Percentiles rank a stretch among this genome's conserved stretches.
phyloP scores from a whole-genome alignment of 164 flowering plant species.

The Vitis rupestris region DNA sequence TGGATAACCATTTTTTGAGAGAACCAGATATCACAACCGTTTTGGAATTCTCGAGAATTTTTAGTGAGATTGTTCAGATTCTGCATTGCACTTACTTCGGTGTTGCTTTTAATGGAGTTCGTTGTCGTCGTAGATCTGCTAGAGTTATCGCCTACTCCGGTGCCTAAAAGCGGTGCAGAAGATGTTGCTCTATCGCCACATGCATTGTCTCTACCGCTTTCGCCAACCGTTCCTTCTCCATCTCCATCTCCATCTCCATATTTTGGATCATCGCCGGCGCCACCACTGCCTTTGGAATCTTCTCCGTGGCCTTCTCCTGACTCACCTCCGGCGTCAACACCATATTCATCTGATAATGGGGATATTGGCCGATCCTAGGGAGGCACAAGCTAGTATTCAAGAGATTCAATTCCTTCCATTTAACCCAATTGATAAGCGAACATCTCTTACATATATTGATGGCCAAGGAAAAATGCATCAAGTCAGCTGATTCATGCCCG shows the following conservation, averaged over 20 bases:
- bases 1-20: too few species aligned
- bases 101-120: not conserved
- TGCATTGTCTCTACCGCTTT: slow-evolving; percentile 7
- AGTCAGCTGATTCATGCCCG: too few species aligned
- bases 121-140: not conserved
- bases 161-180: too few species aligned
- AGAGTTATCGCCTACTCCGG: slow-evolving; percentile 7
- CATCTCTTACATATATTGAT: slow-evolving; percentile 63
- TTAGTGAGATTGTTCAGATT: not conserved
- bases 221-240: slow-evolving; percentile 5
- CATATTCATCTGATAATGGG: not conserved
- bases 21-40: too few species aligned
- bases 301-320: slow-evolving; percentile 10
- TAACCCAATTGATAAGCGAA: slow-evolving; percentile 61
- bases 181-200: slow-evolving; percentile 14
- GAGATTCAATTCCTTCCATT: slow-evolving; percentile 70
- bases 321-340: slow-evolving; percentile 15
- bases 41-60: too few species aligned
- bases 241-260: too few species aligned
- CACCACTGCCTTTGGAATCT: not conserved
- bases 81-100: not conserved
- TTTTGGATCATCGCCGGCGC: not conserved
- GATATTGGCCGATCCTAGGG: not conserved
- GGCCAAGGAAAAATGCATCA: slow-evolving; percentile 58
- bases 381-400: slow-evolving; percentile 25